Conservation (phyloP, 495 filamentous ascomycete genomes). For the Hyaloscypha bicolor region DNA sequence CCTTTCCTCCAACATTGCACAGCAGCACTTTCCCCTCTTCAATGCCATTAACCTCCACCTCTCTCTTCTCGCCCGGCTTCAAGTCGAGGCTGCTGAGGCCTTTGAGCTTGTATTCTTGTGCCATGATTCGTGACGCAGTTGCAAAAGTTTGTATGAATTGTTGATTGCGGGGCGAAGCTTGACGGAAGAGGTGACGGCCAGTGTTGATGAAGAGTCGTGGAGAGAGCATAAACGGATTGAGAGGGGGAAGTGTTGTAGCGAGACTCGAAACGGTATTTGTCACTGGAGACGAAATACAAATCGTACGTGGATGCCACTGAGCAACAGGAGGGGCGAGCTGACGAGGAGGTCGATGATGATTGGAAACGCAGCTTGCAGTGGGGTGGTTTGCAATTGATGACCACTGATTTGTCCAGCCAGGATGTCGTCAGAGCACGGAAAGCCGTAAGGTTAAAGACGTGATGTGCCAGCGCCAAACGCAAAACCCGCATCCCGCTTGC, state of each 20-base stretch:
- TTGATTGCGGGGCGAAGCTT: slow-evolving; percentile 21
- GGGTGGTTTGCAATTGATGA: slow-evolving; percentile 3
- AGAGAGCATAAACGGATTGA: slow-evolving; percentile 17
- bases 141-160: slow-evolving; percentile 21
- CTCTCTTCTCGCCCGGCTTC: slow-evolving; percentile 77
- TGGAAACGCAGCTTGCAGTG: neutral
- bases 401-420: neutral
- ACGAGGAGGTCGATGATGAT: slow-evolving; percentile 4
- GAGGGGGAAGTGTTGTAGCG: neutral
- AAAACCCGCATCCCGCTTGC: too few species aligned
- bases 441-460: too few species aligned
- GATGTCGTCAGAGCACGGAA: slow-evolving; percentile 7
- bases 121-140: slow-evolving; percentile 43
- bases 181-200: slow-evolving; percentile 5
- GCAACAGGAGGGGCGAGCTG: neutral
- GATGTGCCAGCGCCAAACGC: too few species aligned
- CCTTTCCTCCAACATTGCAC: slow-evolving; percentile 70
- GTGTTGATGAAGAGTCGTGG: slow-evolving; percentile 17
- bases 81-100: slow-evolving; percentile 71
- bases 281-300: neutral
- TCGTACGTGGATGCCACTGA: slow-evolving; percentile 1
- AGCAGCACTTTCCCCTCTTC: slow-evolving; percentile 83
- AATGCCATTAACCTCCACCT: slow-evolving; percentile 88
- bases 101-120: slow-evolving; percentile 85
- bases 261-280: neutral